Conservation (phyloP, 805 yeast genomes). For the Candida takata region DNA sequence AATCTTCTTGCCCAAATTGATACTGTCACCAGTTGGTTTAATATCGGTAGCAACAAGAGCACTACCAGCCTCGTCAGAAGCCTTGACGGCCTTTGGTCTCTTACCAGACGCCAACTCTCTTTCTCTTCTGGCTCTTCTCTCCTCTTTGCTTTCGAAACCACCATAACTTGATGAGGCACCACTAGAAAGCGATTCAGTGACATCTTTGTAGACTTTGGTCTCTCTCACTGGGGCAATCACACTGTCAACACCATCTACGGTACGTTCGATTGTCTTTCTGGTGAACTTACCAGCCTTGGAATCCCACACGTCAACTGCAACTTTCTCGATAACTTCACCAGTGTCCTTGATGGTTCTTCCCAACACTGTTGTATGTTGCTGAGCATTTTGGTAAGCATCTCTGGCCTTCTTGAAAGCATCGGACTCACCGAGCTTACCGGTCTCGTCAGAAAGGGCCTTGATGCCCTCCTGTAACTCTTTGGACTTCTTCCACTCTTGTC, state of each 20-base stretch:
- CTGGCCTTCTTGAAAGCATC: conserved; percentile 90
- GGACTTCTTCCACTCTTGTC: conserved; percentile 83
- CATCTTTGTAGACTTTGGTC: conserved; percentile 83
- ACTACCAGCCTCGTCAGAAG: conserved; percentile 76
- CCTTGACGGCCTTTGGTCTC: conserved; percentile 61
- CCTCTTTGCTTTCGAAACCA: conserved; percentile 81
- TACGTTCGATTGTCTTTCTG: conserved; percentile 71
- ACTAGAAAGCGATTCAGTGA: conserved; percentile 82
- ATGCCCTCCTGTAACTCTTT: conserved; percentile 86
- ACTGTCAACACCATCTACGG: conserved; percentile 83
- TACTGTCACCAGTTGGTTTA: conserved; percentile 61
- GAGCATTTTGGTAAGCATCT: conserved; percentile 86
- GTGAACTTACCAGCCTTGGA: conserved; percentile 87
- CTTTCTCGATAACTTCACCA: conserved; percentile 89
- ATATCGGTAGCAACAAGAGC: conserved; percentile 77
- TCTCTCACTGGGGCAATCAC: conserved; percentile 88
- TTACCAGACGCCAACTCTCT: conserved; percentile 51
- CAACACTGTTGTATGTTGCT: conserved; percentile 59
- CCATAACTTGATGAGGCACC: conserved; percentile 89
- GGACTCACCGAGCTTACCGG: conserved; percentile 88
- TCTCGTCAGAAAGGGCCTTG: conserved; percentile 91
- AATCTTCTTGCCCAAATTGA: conserved; percentile 48
- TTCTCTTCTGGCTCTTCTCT: conserved; percentile 68
- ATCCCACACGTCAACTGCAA: conserved; percentile 92
- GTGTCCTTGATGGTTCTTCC: conserved; percentile 77